Base-by-base conservation (phyloP, 2,329 filamentous ascomycete genomes). In the Boeremia exigua region DNA sequence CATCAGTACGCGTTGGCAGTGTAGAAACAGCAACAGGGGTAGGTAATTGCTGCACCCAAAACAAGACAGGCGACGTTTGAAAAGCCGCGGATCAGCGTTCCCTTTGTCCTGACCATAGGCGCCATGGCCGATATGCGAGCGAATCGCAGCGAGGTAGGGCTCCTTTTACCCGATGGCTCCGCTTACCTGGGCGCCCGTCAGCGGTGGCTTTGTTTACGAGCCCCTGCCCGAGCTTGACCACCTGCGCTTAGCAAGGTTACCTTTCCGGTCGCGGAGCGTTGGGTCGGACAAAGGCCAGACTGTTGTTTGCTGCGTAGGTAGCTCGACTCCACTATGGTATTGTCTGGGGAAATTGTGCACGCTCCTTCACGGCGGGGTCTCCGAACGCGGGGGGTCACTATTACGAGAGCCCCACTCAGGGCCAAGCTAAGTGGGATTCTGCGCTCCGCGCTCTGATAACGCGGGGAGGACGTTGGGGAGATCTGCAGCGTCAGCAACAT, bases 151-250 rank as follows among this genome's bases (percentile, higher is more conserved):
- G 32, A 34, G 36, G 38, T 48, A 51, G 47, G 51, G 46, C 58
- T 73, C 71, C 71, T 52, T 74, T 73, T 71, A 73, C 54, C 70
- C 71, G 71, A 66, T 45, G 38, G 28, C 29, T 42, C 36, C 39
- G 49, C 54, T 44, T 34, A 33, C 39, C 56, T 62, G 57, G 58
- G 58, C 59, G 40, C 43, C 51, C 52, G 65, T 65, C 61, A 69
- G 60, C 59, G 56, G 53, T 51, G 56, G 50, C 51, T 50, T 48
- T 54, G 27, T 43, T 33, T 50, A 29, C 34, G 43, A 58, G 39
- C 54, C 58, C 50, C 51, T 48, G 32, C 51, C 51, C 10, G 32
- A 30, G 10, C 36, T 36, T 46, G 15, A 34, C 14, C 25, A 15
- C 29, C n/a, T 29, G 29, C 36, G 42, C 53, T 39, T 34, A 34